Conservation (phyloP, 108 stramenopile genomes). For the Aureococcus anophagefferens region DNA sequence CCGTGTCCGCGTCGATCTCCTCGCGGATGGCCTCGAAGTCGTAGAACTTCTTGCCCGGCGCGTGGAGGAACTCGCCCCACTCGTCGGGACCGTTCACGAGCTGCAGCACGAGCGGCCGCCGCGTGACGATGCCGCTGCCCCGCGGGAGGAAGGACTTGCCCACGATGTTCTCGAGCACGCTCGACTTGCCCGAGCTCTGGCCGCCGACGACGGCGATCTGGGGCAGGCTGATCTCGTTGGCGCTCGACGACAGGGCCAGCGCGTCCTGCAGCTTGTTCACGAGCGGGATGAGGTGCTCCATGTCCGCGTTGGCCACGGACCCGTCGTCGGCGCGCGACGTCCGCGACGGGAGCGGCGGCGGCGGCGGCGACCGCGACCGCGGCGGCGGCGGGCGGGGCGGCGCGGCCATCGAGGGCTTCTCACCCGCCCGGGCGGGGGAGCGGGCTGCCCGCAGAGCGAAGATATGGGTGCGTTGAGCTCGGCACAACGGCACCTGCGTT, state of each 20-base stretch:
- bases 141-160: slow-evolving; percentile 51
- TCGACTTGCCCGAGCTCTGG: slow-evolving; percentile 50
- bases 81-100: slow-evolving; percentile 48
- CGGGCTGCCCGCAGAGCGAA: too few relatives aligned
- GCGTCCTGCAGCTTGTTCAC: too few relatives aligned
- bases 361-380: too few relatives aligned
- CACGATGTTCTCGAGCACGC: slow-evolving; percentile 54
- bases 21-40: slow-evolving; percentile 79
- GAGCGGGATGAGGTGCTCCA: too few relatives aligned
- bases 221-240: background rate
- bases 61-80: slow-evolving; percentile 94
- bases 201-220: background rate
- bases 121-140: slow-evolving; percentile 56
- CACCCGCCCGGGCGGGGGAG: too few relatives aligned
- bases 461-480: too few relatives aligned
- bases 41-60: slow-evolving; percentile 68
- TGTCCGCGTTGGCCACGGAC: too few relatives aligned
- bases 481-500: too few relatives aligned
- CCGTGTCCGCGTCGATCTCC: slow-evolving; percentile 89
- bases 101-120: slow-evolving; percentile 53
- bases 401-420: too few relatives aligned
- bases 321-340: too few relatives aligned
- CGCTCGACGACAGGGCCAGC: background rate
- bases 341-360: too few relatives aligned
- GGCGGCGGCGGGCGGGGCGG: too few relatives aligned